Percentiles rank a stretch among this genome's conserved stretches.
Conservation (phyloP, 2,329 filamentous ascomycete species). For the Capronia coronata region DNA sequence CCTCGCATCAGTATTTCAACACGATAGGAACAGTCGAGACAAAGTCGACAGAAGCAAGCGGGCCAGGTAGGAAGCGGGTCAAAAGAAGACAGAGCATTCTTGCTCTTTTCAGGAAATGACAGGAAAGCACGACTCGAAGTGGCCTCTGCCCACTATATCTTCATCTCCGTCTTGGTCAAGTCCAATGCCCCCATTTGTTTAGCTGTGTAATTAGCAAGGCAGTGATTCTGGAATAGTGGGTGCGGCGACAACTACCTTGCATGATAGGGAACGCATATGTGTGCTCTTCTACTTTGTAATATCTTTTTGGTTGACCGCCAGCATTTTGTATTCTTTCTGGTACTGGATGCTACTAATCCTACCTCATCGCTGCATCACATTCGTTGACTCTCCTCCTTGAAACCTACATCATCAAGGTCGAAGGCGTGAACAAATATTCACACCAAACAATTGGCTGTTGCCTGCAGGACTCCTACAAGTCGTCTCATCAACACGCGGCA, state of each 20-base stretch:
- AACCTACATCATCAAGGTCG: no score
- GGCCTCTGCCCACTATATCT: not conserved
- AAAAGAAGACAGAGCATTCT: conserved; percentile 28
- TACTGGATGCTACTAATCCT: not conserved
- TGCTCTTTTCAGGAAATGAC: conserved; percentile 27
- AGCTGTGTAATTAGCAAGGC: not conserved
- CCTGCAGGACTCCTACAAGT: no score
- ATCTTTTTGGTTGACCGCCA: not conserved
- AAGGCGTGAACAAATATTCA: no score
- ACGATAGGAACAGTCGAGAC: conserved; percentile 9
- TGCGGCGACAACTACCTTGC: conserved; percentile 2
- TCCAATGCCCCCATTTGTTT: not conserved
- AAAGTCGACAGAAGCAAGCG: conserved; percentile 17
- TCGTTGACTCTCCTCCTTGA: no score
- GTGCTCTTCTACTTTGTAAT: not conserved
- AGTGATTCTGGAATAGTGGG: conserved; percentile 6
- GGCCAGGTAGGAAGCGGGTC: conserved; percentile 20
- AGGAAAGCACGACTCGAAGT: not conserved
- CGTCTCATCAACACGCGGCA: no score
- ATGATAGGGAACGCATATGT: conserved; percentile 1
- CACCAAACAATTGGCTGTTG: no score
- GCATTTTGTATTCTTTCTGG: no score
- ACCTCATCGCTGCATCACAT: not conserved
- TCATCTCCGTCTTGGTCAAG: not conserved
- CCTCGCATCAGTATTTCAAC: conserved; percentile 16